A percentile compares a stretch with the other conserved stretches of the same genome.
Evolutionary conservation across 208 protist species (phyloP).

Genomic region (Acanthamoeba culbertsoni): DNA sequence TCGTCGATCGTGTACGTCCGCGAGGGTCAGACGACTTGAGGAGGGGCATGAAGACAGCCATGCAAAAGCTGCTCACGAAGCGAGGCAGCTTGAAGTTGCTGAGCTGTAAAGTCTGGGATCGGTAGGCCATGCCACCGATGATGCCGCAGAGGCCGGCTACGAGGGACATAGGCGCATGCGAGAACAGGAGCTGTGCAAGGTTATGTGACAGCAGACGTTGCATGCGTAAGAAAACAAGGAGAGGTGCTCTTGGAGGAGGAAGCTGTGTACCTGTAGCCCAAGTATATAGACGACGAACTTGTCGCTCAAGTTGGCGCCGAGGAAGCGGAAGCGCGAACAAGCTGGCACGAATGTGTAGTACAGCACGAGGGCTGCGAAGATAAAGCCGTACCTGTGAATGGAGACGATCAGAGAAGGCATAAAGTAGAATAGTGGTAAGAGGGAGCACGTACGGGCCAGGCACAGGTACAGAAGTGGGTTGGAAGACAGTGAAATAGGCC

Average conservation of each 20-base stretch:
- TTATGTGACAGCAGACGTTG: background rate
- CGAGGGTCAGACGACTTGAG: constrained; percentile 28
- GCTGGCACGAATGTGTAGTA: constrained; percentile 42
- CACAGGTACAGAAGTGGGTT: background rate
- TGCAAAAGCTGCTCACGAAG: constrained; percentile 42
- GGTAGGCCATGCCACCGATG: background rate
- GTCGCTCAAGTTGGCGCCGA: constrained; percentile 58
- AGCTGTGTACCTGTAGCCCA: constrained; percentile 34
- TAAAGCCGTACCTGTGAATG: constrained; percentile 56
- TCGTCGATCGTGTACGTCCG: background rate
- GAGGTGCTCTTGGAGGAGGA: too few species aligned
- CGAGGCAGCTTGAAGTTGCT: constrained; percentile 43
- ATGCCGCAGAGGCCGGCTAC: constrained; percentile 8
- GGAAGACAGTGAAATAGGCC: constrained; percentile 15
- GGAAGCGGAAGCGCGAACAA: constrained; percentile 17
- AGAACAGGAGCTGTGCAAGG: background rate
- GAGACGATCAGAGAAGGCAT: constrained; percentile 29
- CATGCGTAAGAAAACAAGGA: too few species aligned
- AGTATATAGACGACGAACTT: constrained; percentile 65
- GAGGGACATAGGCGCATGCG: background rate
- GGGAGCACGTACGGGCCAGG: constrained; percentile 55
- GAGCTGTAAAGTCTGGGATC: background rate
- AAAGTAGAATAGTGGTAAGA: too few species aligned
- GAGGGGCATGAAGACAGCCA: background rate
- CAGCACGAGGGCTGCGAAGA: constrained; percentile 57